Percentiles rank a stretch among this genome's conserved stretches.
Evolutionary conservation across 2,329 filamentous ascomycete species (phyloP).

Genomic region (Apiospora marii): DNA sequence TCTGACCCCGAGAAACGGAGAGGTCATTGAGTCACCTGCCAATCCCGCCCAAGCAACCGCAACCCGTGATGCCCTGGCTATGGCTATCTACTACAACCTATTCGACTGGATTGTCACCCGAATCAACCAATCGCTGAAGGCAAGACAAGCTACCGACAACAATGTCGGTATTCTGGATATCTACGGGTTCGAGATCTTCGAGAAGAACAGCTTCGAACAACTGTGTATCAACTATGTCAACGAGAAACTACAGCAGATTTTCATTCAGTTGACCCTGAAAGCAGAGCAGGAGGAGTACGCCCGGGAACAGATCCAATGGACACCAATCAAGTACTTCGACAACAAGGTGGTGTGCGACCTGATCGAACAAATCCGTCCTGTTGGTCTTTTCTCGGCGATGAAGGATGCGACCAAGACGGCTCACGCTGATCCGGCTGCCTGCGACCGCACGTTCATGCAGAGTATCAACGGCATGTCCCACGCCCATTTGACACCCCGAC

Average conservation of each 20-base stretch:
- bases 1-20: constrained; percentile 72
- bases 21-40: constrained; percentile 77
- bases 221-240: constrained; percentile 99
- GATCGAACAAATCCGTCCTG: constrained; percentile 90
- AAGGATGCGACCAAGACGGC: constrained; percentile 99
- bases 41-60: constrained; percentile 87
- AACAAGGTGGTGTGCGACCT: constrained; percentile 99
- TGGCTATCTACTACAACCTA: constrained; percentile 96
- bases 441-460: constrained; percentile 95
- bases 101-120: constrained; percentile 98
- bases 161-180: constrained; percentile 98
- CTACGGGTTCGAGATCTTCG: constrained; percentile 99
- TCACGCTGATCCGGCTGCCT: constrained; percentile 91
- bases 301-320: constrained; percentile 96
- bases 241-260: constrained; percentile 98
- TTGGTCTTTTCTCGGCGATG: constrained; percentile 92
- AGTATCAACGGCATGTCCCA: constrained; percentile 91
- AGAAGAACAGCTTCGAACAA: constrained; percentile 98
- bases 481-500: constrained; percentile 87
- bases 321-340: constrained; percentile 98
- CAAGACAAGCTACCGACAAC: constrained; percentile 77
- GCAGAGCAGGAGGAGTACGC: constrained; percentile 98
- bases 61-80: constrained; percentile 89
- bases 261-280: constrained; percentile 96
- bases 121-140: constrained; percentile 87